phyloP scores from a whole-genome alignment of 179 eudicot species.

The Beta macrorhiza region DNA sequence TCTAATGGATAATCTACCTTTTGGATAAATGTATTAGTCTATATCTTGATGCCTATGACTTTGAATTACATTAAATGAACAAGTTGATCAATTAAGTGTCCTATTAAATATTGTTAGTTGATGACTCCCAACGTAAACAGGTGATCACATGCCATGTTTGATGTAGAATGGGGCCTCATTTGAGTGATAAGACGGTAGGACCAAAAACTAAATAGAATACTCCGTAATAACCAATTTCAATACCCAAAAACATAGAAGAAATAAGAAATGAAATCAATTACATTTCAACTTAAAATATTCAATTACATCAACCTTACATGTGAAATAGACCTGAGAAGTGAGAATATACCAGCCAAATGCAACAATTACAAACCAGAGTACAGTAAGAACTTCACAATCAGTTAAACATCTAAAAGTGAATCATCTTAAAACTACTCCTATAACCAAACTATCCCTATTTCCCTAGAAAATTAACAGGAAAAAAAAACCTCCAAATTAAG shows the following conservation, averaged over 20 bases:
- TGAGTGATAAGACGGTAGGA: not conserved
- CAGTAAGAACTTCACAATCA: constrained; percentile 15
- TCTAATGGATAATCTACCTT: too few relatives aligned
- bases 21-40: too few relatives aligned
- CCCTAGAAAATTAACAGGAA: not conserved
- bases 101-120: not conserved
- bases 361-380: constrained; percentile 16
- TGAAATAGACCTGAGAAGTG: constrained; percentile 6
- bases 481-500: constrained; percentile 1
- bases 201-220: too few relatives aligned
- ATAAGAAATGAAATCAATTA: constrained; percentile 19
- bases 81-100: not conserved
- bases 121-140: not conserved
- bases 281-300: constrained; percentile 18
- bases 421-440: constrained; percentile 25
- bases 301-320: constrained; percentile 31
- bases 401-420: not conserved
- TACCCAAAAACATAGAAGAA: not conserved
- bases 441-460: constrained; percentile 6
- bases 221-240: not conserved
- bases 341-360: constrained; percentile 1
- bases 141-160: not conserved
- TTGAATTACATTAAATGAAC: not conserved
- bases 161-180: too few relatives aligned
- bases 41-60: too few relatives aligned